phyloP scores from a whole-genome alignment of 148 eudicot genomes.

The Beta vulgaris region DNA sequence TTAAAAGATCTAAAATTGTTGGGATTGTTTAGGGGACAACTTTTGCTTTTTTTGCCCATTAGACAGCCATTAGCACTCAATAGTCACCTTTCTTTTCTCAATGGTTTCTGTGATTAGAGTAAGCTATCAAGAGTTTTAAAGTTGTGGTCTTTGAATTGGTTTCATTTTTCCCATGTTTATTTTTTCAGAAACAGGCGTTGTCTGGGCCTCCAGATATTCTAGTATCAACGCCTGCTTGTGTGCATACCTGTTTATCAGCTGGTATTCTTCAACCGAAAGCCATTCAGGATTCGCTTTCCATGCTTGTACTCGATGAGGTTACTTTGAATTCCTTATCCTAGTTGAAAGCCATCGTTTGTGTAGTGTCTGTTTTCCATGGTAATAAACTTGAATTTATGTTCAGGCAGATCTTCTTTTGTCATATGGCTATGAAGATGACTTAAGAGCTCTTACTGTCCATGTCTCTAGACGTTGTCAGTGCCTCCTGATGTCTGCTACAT shows the following conservation, averaged over 20 bases:
- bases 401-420: slow-evolving; percentile 98
- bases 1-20: too few relatives aligned
- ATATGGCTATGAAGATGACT: slow-evolving; percentile 85
- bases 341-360: neutral
- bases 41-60: too few relatives aligned
- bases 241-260: slow-evolving; percentile 58
- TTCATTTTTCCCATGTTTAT: neutral
- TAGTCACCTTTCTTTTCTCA: too few relatives aligned
- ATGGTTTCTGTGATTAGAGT: neutral
- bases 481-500: slow-evolving; percentile 96
- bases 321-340: slow-evolving; percentile 13
- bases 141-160: neutral
- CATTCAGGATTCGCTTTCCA: slow-evolving; percentile 77
- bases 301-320: slow-evolving; percentile 91
- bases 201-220: slow-evolving; percentile 82
- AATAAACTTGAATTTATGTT: slow-evolving; percentile 19
- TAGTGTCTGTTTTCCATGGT: neutral
- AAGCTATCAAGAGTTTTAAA: neutral
- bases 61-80: too few relatives aligned
- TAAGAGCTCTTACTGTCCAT: slow-evolving; percentile 70
- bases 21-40: too few relatives aligned
- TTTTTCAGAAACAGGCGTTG: slow-evolving; percentile 55
- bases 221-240: slow-evolving; percentile 84
- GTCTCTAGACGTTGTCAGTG: slow-evolving; percentile 85
- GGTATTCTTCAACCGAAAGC: slow-evolving; percentile 58